Evolutionary conservation across 345 rosid genomes (phyloP), one percentile per base, ranked within the genome.

Genomic region (Melaleuca quinquenervia): DNA sequence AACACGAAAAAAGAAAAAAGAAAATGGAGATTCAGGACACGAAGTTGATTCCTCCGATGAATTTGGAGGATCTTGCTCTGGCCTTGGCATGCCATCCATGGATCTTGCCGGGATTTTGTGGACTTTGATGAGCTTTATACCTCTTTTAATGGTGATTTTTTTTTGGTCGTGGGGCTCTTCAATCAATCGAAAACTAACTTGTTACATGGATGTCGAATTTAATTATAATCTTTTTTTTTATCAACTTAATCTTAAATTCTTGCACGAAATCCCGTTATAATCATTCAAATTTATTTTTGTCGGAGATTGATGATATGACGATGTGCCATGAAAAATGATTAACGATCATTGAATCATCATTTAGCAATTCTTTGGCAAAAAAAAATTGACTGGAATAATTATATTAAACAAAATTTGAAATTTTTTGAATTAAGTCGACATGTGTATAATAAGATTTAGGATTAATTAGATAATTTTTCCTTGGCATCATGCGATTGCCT

Each of bases 361-460:
- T 70, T 70, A 70, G 3, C 16, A 12, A 32, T 21, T 36, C 18
- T 41, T 36, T 45, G 22, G 0, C n/a, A n/a, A n/a, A n/a, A n/a
- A n/a, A n/a, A n/a, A n/a, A n/a, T n/a, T n/a, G n/a, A n/a, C n/a
- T n/a, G n/a, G n/a, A n/a, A n/a, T n/a, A n/a, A n/a, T n/a, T n/a
- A n/a, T n/a, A n/a, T 8, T 36, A 0, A 0, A 0, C 0, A 36
- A 70, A 18, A 8, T 70, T 36, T 0, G 9, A 70, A 70, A 32
- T 0, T 18, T 53, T 53, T 2, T n/a, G 3, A 4, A 53, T 0
- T 8, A 24, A 53, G 21, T 53, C 20, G 24, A 8, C 24, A 53
- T 53, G 0, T 1, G 10, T 20, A 8, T 1, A 52, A 3, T 52
- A 13, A 16, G 5, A 5, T 52, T 52, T 52, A 52, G 20, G 53